Evolutionary conservation across 768 basidiomycete genomes (phyloP).

Genomic region (Punctularia strigosozonata): DNA sequence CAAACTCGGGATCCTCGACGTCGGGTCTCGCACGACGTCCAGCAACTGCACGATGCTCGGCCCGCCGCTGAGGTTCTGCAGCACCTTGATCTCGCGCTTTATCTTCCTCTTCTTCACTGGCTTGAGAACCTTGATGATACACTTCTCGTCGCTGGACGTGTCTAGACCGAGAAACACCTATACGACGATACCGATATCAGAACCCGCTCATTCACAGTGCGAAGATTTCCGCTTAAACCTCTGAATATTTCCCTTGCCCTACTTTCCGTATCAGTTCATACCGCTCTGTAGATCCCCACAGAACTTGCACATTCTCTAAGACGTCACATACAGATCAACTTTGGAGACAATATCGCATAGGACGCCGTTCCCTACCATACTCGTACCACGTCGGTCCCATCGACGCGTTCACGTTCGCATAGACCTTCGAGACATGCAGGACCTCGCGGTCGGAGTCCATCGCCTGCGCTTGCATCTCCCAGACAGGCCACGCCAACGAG

Average conservation of each 20-base stretch:
- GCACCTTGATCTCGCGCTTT: conserved; percentile 96
- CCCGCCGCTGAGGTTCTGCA: conserved; percentile 92
- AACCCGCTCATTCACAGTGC: neutral
- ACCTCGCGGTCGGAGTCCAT: too few species aligned
- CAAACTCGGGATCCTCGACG: conserved; percentile 93
- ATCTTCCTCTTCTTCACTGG: conserved; percentile 99
- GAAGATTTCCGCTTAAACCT: conserved; percentile 38
- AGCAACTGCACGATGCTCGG: conserved; percentile 89
- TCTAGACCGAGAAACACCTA: conserved; percentile 92
- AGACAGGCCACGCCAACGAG: too few species aligned
- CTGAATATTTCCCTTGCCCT: conserved; percentile 90
- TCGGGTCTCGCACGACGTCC: conserved; percentile 92
- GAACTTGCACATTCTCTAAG: conserved; percentile 86
- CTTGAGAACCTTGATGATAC: conserved; percentile 97
- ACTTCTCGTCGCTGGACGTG: conserved; percentile 83
- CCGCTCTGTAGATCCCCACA: conserved; percentile 94
- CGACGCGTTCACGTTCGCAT: conserved; percentile 79
- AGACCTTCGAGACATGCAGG: conserved; percentile 45
- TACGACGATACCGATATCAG: neutral
- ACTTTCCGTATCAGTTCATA: conserved; percentile 97
- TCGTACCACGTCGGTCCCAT: conserved; percentile 93
- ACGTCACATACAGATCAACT: conserved; percentile 5
- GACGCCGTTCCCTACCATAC: conserved; percentile 54
- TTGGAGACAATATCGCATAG: neutral
- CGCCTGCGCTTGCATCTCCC: too few species aligned